Evolutionary conservation across 176 grass and related monocot species (phyloP), one percentile per base, ranked within the genome.

Genomic region (Avena sativa): DNA sequence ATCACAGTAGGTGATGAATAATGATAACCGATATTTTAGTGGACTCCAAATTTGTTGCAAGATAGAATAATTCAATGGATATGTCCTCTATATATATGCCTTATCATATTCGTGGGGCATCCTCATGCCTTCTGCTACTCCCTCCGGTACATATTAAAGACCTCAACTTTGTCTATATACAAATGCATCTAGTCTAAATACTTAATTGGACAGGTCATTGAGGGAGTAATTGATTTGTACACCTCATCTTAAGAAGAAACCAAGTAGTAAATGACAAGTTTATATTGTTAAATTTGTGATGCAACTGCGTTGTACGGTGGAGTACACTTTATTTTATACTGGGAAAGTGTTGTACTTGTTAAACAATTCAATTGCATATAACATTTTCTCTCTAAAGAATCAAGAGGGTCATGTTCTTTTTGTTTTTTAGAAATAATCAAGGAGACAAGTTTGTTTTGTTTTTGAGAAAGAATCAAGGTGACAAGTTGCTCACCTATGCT

Each of bases 1-100:
- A 15, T 81, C 40, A 61, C 38, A 59, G 46, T 81, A 60, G 81
- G 36, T 80, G 64, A 3, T 80, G 67, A 91, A 84, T 87, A 84
- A 91, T 51, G 4, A 78, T 52, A 25, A 76, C 58, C 15, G 40
- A 61, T 78, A 71, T 71, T 82, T 40, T 82, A 74, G 55, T 55
- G 11, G 26, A 53, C 13, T 76, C 25, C 73, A 76, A 4, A 53
- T 76, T 53, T 76, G 25, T 14, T 28, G 49, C 73, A 76, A 53
- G 47, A 19, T 82, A 56, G 19, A 43, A 52, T 64, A 76, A 53
- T 76, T 76, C 8, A 10, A 53, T 32, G 48, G 25, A 30, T 10
- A 32, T 53, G 49, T 30, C 49, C 1, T 76, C 1, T 28, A 28
- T 28, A 49, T 76, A 32, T 30, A 53, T 30, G 23, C 17, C 17